Percentiles rank a stretch among this genome's conserved stretches.
Evolutionary conservation across 2,329 filamentous ascomycete genomes (phyloP).

Genomic region (Fusarium sp.): DNA sequence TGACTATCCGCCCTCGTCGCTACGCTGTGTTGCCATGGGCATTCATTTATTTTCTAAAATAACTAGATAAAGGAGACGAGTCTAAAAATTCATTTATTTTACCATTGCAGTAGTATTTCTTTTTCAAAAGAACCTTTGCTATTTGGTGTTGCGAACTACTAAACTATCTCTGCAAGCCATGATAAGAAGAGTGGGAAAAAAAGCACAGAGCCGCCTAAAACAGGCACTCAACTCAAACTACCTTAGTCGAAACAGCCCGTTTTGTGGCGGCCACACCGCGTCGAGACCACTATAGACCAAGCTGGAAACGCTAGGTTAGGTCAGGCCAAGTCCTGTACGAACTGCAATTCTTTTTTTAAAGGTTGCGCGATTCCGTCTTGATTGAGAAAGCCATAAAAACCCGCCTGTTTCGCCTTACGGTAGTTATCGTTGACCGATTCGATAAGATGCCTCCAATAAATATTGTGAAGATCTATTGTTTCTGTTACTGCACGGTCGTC

Average conservation of each 20-base stretch:
- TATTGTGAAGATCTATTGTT: conserved; percentile 26
- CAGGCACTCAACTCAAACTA: not conserved
- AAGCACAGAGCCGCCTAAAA: conserved; percentile 15
- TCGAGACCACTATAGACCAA: conserved; percentile 9
- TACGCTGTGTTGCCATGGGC: not conserved
- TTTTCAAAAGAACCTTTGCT: not conserved
- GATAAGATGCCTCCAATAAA: not conserved
- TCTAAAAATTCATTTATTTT: not conserved
- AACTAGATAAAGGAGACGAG: not conserved
- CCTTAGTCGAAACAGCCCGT: conserved; percentile 19
- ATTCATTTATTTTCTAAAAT: not conserved
- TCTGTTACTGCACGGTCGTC: conserved; percentile 19
- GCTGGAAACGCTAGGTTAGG: conserved; percentile 17
- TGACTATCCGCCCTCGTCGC: conserved; percentile 1
- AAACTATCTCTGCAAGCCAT: not conserved
- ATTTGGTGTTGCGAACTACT: not conserved
- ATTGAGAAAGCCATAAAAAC: conserved; percentile 3
- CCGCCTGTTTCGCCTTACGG: conserved; percentile 23
- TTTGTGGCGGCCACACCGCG: conserved; percentile 5
- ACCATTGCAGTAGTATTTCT: not conserved
- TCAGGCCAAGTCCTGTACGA: not conserved
- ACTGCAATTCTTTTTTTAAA: conserved; percentile 11
- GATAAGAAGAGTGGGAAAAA: not conserved
- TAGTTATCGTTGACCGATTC: conserved; percentile 19
- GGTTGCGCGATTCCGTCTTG: conserved; percentile 13